Base-by-base conservation (phyloP, 148 eudicot species). In the Simmondsia chinensis region DNA sequence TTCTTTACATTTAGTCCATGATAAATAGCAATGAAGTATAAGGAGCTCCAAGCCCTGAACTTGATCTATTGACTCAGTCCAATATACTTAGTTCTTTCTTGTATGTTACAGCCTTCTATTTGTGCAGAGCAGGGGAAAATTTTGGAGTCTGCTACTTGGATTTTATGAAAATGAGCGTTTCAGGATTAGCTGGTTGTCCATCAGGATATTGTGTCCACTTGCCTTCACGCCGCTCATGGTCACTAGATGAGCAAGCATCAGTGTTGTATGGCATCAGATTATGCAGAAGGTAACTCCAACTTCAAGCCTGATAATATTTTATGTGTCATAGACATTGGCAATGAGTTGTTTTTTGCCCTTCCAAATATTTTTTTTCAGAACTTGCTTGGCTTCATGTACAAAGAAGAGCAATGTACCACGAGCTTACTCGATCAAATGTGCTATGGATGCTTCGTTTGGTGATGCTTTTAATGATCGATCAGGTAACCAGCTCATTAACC, bases 361-460 rank as follows among this genome's bases (percentile, higher is more conserved):
- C n/a, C 28, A 14, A 29, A 34, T 16, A 38, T 50, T 23, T 25
- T 45, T 38, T 33, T 63, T 46, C 61, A 80, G 94, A 43, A 64
- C 32, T 54, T 43, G 50, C 52, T 57, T 57, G 56, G 52, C 57
- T 44, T 43, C 52, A n/a, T 42, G 52, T 33, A 59, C 66, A 20
- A 61, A 49, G 61, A 62, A 51, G 51, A 43, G 29, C 32, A 27
- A 24, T 35, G 32, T 34, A 38, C 55, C 33, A 19, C 68, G 55
- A 13, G 45, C 32, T 35, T 48, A 20, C 11, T 52, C 46, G 42
- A 35, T 75, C 29, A 72, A 45, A 38, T 70, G 79, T 63, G 71
- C 89, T 36, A 77, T 80, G 96, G 94, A 80, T 74, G 79, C 94
- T 60, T 65, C 89, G 2, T 83, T 62, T 63, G 86, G 89, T 10